Conservation (phyloP, 805 yeast species). For the Nakazawaea pomicola region DNA sequence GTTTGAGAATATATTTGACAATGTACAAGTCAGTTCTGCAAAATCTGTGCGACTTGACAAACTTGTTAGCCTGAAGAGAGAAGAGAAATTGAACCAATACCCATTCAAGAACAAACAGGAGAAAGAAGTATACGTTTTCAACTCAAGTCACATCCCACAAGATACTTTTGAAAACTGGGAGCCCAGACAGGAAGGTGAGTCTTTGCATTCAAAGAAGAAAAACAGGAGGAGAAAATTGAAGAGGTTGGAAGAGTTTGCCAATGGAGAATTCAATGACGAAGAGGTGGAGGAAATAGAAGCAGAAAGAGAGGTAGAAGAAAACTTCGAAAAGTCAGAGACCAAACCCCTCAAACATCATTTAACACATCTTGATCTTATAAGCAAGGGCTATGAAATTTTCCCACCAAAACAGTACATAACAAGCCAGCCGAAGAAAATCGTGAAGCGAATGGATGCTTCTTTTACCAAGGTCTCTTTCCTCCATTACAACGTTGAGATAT, state of each 20-base stretch:
- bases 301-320: conserved; percentile 2
- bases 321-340: neutral
- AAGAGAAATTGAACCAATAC: neutral
- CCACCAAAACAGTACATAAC: neutral
- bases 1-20: too few species aligned
- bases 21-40: too few species aligned
- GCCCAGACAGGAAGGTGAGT: neutral
- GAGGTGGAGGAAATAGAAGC: conserved; percentile 2
- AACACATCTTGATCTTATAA: neutral
- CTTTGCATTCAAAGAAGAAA: neutral
- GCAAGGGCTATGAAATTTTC: conserved; percentile 1
- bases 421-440: neutral
- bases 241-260: neutral
- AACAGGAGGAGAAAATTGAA: conserved; percentile 5
- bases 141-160: neutral
- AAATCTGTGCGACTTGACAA: neutral
- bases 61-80: neutral
- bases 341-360: neutral
- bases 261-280: conserved; percentile 1
- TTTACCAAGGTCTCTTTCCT: conserved; percentile 3
- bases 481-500: conserved; percentile 18
- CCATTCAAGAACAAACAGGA: conserved; percentile 1
- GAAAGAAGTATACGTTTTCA: neutral
- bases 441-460: neutral
- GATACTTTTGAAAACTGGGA: conserved; percentile 9